These are phyloP conservation scores for Dactylellina cionopaga DNA, from an alignment of 2,329 filamentous ascomycete genomes.

Conservation along the genomic window DNA sequence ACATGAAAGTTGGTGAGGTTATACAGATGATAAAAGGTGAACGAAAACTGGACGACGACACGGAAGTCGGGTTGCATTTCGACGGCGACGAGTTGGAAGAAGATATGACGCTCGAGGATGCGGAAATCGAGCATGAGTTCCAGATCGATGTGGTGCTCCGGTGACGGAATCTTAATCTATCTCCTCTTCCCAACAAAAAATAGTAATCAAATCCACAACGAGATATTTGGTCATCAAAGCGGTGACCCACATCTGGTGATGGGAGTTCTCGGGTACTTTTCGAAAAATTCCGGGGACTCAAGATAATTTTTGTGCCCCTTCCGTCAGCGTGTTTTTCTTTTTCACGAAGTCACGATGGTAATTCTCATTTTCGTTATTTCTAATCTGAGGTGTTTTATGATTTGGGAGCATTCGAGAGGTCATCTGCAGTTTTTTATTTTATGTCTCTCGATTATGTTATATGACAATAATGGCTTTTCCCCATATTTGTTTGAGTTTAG, in stretches of 20 bases:
- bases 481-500: not conserved
- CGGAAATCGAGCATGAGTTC: constrained; percentile 83
- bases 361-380: constrained; percentile 6
- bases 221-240: not conserved
- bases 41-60: constrained; percentile 39
- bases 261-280: constrained; percentile 46
- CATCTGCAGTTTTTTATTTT: not conserved
- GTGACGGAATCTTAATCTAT: not conserved
- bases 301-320: not conserved
- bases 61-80: constrained; percentile 38
- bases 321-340: not conserved
- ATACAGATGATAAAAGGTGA: constrained; percentile 24
- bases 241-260: constrained; percentile 34
- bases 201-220: not conserved
- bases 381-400: constrained; percentile 11
- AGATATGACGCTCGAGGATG: constrained; percentile 95
- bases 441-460: not conserved
- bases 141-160: constrained; percentile 67
- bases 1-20: constrained; percentile 41
- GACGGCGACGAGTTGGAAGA: constrained; percentile 66
- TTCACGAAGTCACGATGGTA: constrained; percentile 42
- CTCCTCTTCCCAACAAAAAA: constrained; percentile 33
- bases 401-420: constrained; percentile 8
- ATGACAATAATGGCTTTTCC: not conserved
- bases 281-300: constrained; percentile 31